A percentile compares a stretch with the other conserved stretches of the same genome.
Conservation (phyloP, 2,329 filamentous ascomycete genomes). For the Fusarium mangiferae region DNA sequence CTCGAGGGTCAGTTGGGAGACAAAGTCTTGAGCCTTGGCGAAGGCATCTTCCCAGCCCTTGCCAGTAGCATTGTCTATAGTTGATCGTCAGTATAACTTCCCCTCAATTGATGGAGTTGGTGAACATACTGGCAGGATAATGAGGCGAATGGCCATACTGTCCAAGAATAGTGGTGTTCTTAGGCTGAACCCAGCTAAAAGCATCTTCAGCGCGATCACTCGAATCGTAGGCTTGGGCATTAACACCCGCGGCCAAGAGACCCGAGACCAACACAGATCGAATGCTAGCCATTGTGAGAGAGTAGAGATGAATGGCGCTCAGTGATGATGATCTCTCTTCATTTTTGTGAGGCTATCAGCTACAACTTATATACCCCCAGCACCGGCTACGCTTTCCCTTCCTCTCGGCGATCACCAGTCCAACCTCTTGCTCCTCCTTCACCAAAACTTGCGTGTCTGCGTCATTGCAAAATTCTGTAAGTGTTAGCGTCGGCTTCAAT, state of each 20-base stretch:
- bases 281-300: constrained; percentile 36
- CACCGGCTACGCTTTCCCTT: not conserved
- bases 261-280: constrained; percentile 52
- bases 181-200: constrained; percentile 54
- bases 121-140: constrained; percentile 51
- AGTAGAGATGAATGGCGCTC: not conserved
- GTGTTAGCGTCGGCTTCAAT: not conserved
- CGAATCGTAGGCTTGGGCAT: constrained; percentile 43
- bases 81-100: constrained; percentile 9
- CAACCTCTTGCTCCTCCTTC: not conserved
- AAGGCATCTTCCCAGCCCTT: constrained; percentile 51
- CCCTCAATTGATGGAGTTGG: not conserved
- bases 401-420: not conserved
- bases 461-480: constrained; percentile 23
- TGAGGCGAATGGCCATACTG: constrained; percentile 53
- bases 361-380: constrained; percentile 27
- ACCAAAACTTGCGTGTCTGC: constrained; percentile 1
- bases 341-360: not conserved
- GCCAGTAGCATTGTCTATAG: constrained; percentile 51
- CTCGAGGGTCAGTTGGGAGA: constrained; percentile 43
- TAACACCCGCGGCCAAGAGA: constrained; percentile 44
- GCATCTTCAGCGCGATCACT: constrained; percentile 41
- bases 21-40: constrained; percentile 50
- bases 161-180: constrained; percentile 54
- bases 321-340: constrained; percentile 12